These are phyloP conservation scores for Trypanosoma rangeli DNA, from an alignment of 208 protist species.

Conservation along the genomic window DNA sequence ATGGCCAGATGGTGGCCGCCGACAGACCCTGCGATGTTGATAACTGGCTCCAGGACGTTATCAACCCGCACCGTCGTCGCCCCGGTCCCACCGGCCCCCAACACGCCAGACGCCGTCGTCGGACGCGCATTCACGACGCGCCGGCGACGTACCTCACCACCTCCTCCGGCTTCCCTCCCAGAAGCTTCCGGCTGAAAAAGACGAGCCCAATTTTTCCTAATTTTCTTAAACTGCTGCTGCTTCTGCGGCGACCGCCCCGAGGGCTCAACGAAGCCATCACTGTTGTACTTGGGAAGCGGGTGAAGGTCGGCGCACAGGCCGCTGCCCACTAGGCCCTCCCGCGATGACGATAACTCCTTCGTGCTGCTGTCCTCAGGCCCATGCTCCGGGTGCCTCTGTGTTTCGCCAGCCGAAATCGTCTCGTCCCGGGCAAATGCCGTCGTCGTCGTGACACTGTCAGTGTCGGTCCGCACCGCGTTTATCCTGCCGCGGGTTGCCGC, in stretches of 20 bases:
- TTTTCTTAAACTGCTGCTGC: background rate
- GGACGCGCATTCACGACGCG: background rate
- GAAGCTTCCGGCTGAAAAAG: background rate
- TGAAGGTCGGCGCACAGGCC: constrained; percentile 8
- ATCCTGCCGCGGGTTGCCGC: background rate
- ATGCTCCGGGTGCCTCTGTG: background rate
- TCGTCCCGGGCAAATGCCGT: background rate
- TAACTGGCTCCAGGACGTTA: background rate
- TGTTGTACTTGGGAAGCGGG: constrained; percentile 14
- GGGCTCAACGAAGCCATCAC: background rate
- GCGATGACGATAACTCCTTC: background rate
- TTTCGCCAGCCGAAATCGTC: background rate
- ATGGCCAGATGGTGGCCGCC: constrained; percentile 83
- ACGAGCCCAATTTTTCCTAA: background rate
- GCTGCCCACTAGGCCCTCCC: background rate
- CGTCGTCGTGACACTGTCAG: background rate
- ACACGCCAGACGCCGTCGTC: constrained; percentile 1
- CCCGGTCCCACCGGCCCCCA: constrained; percentile 4
- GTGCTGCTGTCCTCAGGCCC: background rate
- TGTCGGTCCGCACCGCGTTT: background rate
- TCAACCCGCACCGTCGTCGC: constrained; percentile 3
- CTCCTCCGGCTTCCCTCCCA: background rate
- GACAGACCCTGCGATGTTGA: constrained; percentile 27
- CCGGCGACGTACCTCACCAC: background rate
- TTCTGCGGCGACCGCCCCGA: background rate